Evolutionary conservation across 2,329 filamentous ascomycete species (phyloP).

Genomic region (Aspergillus candidus): DNA sequence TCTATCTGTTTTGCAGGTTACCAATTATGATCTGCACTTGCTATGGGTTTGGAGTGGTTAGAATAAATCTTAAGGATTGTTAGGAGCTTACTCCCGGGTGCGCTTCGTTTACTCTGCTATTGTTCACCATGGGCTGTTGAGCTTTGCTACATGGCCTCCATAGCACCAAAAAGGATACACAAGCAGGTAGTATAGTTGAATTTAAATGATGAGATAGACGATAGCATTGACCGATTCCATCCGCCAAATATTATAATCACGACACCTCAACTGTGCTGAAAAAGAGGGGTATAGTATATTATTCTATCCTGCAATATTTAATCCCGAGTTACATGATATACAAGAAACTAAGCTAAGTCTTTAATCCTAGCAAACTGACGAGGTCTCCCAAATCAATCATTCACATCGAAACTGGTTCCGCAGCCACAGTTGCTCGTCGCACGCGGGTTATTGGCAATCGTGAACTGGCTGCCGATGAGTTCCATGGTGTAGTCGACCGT

Average conservation of each 20-base stretch:
- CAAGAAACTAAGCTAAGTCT: background rate
- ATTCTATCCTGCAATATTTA: conserved; percentile 8
- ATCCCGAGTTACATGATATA: conserved; percentile 5
- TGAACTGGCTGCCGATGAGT: conserved; percentile 90
- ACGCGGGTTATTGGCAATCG: conserved; percentile 86
- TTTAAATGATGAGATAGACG: conserved; percentile 18
- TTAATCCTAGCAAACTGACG: background rate
- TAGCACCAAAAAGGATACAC: conserved; percentile 7
- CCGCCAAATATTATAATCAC: background rate
- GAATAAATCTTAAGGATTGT: conserved; percentile 15
- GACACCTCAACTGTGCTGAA: background rate
- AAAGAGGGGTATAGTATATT: conserved; percentile 22
- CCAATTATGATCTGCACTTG: conserved; percentile 6
- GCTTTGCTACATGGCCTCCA: conserved; percentile 7
- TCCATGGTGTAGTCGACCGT: conserved; percentile 96
- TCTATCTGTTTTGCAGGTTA: conserved; percentile 6
- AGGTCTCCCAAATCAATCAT: conserved; percentile 41
- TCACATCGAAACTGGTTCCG: conserved; percentile 95
- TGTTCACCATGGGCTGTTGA: conserved; percentile 13
- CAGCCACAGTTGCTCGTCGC: conserved; percentile 95
- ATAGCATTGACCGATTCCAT: conserved; percentile 9
- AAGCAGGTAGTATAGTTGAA: conserved; percentile 9
- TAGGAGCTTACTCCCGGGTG: conserved; percentile 16
- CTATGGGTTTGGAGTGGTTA: conserved; percentile 14
- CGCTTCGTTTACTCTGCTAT: conserved; percentile 11